Evolutionary conservation across 805 yeast genomes (phyloP).

Genomic region (Torulaspora delbrueckii): DNA sequence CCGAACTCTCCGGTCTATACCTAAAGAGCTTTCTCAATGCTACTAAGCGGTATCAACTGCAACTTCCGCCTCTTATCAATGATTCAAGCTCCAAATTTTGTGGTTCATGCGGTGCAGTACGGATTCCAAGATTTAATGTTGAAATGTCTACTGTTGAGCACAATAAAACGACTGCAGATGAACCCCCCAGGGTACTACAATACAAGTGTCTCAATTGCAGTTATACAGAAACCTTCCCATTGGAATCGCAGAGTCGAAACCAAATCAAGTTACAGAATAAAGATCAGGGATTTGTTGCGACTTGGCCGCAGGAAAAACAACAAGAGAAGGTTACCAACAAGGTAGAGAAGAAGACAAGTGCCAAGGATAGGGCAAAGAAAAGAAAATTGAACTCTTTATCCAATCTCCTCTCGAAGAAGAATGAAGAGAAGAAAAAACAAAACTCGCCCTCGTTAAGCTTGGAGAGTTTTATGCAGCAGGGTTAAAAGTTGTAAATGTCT

Average conservation of each 20-base stretch:
- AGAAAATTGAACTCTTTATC: constrained; percentile 43
- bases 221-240: constrained; percentile 13
- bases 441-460: constrained; percentile 40
- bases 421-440: constrained; percentile 35
- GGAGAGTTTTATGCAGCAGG: constrained; percentile 45
- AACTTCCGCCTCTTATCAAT: constrained; percentile 21
- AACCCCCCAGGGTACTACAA: constrained; percentile 16
- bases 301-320: constrained; percentile 20
- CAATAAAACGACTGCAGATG: constrained; percentile 6
- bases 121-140: constrained; percentile 26
- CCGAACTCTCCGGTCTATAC: constrained; percentile 30
- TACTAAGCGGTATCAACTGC: constrained; percentile 26
- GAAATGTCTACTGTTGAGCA: constrained; percentile 5
- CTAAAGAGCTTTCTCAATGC: constrained; percentile 31
- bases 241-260: constrained; percentile 1
- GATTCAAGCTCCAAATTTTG: constrained; percentile 29
- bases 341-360: constrained; percentile 16
- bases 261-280: not conserved
- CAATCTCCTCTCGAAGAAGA: constrained; percentile 41
- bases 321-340: constrained; percentile 2
- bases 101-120: constrained; percentile 29
- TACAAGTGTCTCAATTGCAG: constrained; percentile 33
- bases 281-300: constrained; percentile 22
- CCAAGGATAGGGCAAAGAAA: constrained; percentile 44
- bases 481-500: constrained; percentile 1